Evolutionary conservation across 345 rosid species (phyloP), one percentile per base, ranked within the genome.

Genomic region (Bruguiera sexangula): DNA sequence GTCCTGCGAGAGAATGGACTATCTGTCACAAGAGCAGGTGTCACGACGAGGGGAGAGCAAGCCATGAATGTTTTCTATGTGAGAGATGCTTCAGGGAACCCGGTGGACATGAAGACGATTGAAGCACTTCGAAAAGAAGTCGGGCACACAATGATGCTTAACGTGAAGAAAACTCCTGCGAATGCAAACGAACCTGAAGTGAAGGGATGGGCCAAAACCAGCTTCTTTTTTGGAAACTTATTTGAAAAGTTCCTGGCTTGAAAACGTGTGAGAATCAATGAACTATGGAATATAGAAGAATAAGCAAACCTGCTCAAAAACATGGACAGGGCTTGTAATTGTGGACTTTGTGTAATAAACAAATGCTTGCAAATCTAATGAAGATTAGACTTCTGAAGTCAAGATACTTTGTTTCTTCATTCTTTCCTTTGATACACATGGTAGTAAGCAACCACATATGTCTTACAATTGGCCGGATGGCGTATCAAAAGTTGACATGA

Each of bases 41-140:
- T 93, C 36, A 84, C 92, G 43, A 93, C 98, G 8, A 75, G 85
- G 15, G 97, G 97, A 60, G 94, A 89, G 83, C 85, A 89, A 71
- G 97, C 98, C 0, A 69, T 91, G 79, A 91, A 89, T 57, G 89
- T 91, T 8, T 93, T 93, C 85, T 91, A 93, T 36, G 94, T 93
- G 15, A 82, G 88, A 64, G 96, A 88, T 75, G 85, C 96, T 62
- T 90, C 96, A 0, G 98, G 98, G 74, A 88, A 92, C 48, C 90
- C 95, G 0, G 96, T 92, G 70, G 91, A 91, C 58, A 76, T 70
- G 83, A 88, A 89, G 79, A 88, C 88, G 0, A 85, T 91, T 0
- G 97, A 93, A 76, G 87, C 92, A 11, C 86, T 91, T 21, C 87
- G 94, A 10, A 56, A 85, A 74, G 96, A 89, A 81, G 89, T 93